Conservation (phyloP, 495 filamentous ascomycete species). For the Aspergillus heteromorphus region DNA sequence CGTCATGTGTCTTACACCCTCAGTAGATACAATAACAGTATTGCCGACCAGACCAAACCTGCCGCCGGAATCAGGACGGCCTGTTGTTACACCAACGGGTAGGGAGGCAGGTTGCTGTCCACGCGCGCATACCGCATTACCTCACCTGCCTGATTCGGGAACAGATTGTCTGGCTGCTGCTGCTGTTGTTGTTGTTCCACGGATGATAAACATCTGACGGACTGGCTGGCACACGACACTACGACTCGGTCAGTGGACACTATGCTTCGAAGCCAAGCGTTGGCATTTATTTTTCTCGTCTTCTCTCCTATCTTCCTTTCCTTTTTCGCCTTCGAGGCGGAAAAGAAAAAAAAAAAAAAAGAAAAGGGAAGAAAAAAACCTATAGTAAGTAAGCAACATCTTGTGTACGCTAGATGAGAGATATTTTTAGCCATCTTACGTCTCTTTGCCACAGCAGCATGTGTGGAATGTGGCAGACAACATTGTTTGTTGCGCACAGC, state of each 20-base stretch:
- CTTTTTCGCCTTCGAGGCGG: no score
- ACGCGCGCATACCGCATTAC: slow-evolving; percentile 1
- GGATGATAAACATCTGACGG: background rate
- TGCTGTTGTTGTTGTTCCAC: background rate
- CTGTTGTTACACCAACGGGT: no score
- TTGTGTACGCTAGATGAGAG: no score
- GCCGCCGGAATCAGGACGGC: no score
- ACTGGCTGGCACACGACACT: background rate
- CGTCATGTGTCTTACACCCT: background rate
- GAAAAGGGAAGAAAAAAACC: background rate
- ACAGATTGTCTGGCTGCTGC: background rate
- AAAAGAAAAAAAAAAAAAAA: background rate
- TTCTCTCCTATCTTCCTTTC: no score
- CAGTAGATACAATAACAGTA: no score
- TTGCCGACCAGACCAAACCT: no score
- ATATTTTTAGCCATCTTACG: background rate
- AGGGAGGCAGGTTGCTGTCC: background rate
- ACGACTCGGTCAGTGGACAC: background rate
- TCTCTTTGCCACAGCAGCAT: no score
- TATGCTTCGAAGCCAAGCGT: background rate
- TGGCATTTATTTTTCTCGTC: no score
- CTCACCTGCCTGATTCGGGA: background rate
- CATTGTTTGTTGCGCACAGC: no score
- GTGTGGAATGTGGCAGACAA: no score
- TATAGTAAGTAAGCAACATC: background rate